phyloP scores from a whole-genome alignment of 2,329 filamentous ascomycete species.

The Arthrinium puccinioides region DNA sequence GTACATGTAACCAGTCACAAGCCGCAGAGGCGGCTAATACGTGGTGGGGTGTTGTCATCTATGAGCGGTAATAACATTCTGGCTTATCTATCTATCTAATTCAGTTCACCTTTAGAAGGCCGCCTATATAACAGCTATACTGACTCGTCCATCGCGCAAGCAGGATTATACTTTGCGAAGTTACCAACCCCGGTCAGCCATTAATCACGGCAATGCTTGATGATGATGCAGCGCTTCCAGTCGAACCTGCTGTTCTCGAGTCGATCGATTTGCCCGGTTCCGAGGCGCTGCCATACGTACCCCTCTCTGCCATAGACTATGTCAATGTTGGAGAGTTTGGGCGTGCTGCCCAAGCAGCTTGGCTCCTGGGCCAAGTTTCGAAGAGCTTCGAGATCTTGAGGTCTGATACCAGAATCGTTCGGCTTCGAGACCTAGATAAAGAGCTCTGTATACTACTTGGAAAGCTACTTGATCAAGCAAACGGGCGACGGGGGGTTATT shows the following conservation, averaged over 20 bases:
- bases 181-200: slow-evolving; percentile 8
- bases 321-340: slow-evolving; percentile 11
- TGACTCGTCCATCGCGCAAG: not conserved
- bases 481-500: not conserved
- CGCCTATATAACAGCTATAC: not conserved
- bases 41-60: slow-evolving; percentile 22
- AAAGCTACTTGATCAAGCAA: not conserved
- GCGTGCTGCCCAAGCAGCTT: slow-evolving; percentile 14
- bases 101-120: not conserved
- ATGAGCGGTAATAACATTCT: slow-evolving; percentile 14
- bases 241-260: slow-evolving; percentile 5
- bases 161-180: slow-evolving; percentile 11
- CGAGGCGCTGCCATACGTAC: not conserved
- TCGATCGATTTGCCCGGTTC: not conserved
- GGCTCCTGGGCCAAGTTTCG: slow-evolving; percentile 15
- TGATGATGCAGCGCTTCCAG: slow-evolving; percentile 7
- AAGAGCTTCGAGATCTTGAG: slow-evolving; percentile 1
- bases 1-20: not conserved
- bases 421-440: slow-evolving; percentile 1
- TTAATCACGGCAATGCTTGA: slow-evolving; percentile 9
- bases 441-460: slow-evolving; percentile 1
- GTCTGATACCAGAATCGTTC: not conserved
- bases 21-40: slow-evolving; percentile 17
- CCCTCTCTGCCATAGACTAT: slow-evolving; percentile 4
- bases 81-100: not conserved